Evolutionary conservation across 306 rosid genomes (phyloP), one percentile per base, ranked within the genome.

Genomic region (Medicago arabica): DNA sequence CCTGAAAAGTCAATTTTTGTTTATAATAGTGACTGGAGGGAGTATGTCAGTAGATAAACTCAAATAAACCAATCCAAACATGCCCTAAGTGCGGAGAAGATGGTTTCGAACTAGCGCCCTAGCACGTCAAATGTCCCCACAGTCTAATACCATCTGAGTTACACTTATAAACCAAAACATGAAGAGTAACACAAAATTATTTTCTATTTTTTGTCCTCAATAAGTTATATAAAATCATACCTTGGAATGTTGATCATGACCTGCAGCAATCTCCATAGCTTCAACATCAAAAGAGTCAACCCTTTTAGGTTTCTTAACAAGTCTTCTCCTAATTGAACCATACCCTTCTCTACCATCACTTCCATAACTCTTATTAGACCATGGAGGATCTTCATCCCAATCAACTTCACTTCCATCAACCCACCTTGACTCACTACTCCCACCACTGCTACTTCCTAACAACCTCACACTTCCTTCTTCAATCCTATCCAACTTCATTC

Each of bases 231-330:
- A 15, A 61, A 62, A 62, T 8, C 68, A 62, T 61, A 95, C 97
- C 89, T 85, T 85, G 61, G 83, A 19, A 55, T 78, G 86, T 57
- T 89, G 88, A 71, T 38, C 67, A 40, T 83, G 86, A 67, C 63
- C 75, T 44, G 88, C 97, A 70, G 93, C 85, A 85, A 95, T 87
- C 81, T 89, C 89, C 93, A 95, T 84, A 69, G 98, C 95, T 80
- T 95, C 97, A 69, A 90, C 93, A 79, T 92, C 97, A 84, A 95
- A 88, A 21, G 97, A 95, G 72, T 92, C 97, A 80, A 85, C 91
- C 62, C 97, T 85, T 81, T 66, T 92, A 75, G 98, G 90, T 85
- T 83, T 92, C 89, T 95, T 92, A 12, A 76, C 69, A 54, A 95
- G 90, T 81, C 97, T 90, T 82, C 96, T 87, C 62, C 97, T 89